Conservation (phyloP, 2,329 filamentous ascomycete genomes). For the Lizonia empirigonia region DNA sequence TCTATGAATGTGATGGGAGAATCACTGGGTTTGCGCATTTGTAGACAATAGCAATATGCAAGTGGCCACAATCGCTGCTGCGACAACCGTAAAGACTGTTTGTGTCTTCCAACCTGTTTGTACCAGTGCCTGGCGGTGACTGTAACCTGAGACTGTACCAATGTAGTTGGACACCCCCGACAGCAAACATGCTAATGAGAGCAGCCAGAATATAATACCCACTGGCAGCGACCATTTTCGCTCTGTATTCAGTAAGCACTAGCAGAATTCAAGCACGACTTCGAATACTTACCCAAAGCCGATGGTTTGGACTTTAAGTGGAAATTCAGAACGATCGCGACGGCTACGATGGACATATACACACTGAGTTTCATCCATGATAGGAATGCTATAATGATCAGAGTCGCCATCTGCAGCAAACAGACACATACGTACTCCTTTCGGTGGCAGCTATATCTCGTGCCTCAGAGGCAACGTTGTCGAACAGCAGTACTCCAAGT, state of each 20-base stretch:
- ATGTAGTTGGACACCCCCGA: slow-evolving; percentile 88
- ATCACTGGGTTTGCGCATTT: slow-evolving; percentile 38
- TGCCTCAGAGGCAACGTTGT: slow-evolving; percentile 75
- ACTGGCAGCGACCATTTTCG: slow-evolving; percentile 79
- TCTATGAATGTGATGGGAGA: slow-evolving; percentile 4
- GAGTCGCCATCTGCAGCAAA: not conserved
- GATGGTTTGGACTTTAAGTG: slow-evolving; percentile 77
- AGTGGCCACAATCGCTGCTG: slow-evolving; percentile 49
- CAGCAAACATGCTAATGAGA: slow-evolving; percentile 76
- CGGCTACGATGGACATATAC: slow-evolving; percentile 87
- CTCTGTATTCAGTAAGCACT: slow-evolving; percentile 59
- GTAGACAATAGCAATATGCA: slow-evolving; percentile 51
- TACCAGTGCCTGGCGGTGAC: slow-evolving; percentile 77
- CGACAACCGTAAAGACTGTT: slow-evolving; percentile 61
- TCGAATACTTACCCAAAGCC: slow-evolving; percentile 21
- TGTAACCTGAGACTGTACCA: slow-evolving; percentile 80
- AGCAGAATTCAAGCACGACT: not conserved
- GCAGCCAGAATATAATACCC: slow-evolving; percentile 84
- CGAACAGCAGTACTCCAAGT: slow-evolving; percentile 71
- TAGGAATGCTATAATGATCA: slow-evolving; percentile 67
- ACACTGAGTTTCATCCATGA: slow-evolving; percentile 88
- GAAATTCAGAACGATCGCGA: slow-evolving; percentile 92
- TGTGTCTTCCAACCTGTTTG: slow-evolving; percentile 96
- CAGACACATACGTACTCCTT: slow-evolving; percentile 56
- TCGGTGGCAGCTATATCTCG: slow-evolving; percentile 82